Evolutionary conservation across 2,329 filamentous ascomycete genomes (phyloP).

Genomic region (Aspergillus uvarum): DNA sequence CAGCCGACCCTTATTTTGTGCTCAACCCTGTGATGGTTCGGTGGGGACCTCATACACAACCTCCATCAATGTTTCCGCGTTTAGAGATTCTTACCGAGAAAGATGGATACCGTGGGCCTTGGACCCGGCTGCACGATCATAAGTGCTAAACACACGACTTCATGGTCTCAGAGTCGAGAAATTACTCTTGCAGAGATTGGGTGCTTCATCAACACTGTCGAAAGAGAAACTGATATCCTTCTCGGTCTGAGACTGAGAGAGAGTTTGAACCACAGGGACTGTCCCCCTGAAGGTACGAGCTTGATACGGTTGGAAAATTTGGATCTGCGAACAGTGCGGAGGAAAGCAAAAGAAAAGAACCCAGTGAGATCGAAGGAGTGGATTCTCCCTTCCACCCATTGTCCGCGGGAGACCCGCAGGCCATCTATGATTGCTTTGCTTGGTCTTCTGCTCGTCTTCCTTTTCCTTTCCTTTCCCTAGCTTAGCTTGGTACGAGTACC

Average conservation of each 20-base stretch:
- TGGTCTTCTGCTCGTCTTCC: neutral
- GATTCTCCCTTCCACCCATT: neutral
- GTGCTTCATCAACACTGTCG: neutral
- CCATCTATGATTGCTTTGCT: neutral
- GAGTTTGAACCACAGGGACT: too few relatives aligned
- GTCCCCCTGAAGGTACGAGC: neutral
- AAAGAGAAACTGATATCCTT: neutral
- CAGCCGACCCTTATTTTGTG: constrained; percentile 5
- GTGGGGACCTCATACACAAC: constrained; percentile 1
- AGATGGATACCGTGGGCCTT: neutral
- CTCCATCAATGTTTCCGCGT: neutral
- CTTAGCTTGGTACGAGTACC: too few relatives aligned
- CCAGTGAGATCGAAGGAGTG: constrained; percentile 12
- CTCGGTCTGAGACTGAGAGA: too few relatives aligned
- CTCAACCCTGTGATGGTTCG: constrained; percentile 1
- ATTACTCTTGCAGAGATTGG: neutral
- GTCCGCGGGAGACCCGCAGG: neutral
- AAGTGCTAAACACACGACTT: neutral
- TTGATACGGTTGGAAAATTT: constrained; percentile 18
- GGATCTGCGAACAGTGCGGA: constrained; percentile 29
- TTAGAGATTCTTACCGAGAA: neutral
- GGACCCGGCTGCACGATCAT: neutral
- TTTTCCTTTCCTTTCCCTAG: neutral
- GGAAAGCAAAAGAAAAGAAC: constrained; percentile 5
- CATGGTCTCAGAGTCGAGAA: neutral